phyloP scores from a whole-genome alignment of 495 filamentous ascomycete genomes.

The Neurospora intermedia region DNA sequence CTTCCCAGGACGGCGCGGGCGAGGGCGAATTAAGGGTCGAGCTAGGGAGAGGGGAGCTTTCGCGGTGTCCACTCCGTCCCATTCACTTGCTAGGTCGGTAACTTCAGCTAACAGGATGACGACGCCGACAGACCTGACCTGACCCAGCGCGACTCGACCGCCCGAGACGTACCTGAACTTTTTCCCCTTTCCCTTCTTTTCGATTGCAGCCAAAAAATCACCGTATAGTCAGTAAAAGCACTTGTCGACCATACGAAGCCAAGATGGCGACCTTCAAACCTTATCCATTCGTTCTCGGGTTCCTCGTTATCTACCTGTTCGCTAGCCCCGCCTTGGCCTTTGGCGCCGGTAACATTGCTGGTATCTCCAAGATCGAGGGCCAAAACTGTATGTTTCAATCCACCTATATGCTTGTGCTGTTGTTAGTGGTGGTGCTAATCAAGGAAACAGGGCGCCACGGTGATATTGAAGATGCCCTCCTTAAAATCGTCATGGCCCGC shows the following conservation, averaged over 20 bases:
- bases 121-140: neutral
- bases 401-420: neutral
- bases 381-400: conserved; percentile 48
- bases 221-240: neutral
- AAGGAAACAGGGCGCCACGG: conserved; percentile 64
- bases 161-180: neutral
- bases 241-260: neutral
- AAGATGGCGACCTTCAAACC: conserved; percentile 33
- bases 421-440: neutral
- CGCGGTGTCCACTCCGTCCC: neutral
- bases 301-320: conserved; percentile 48
- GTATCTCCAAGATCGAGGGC: conserved; percentile 68
- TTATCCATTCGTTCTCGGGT: conserved; percentile 31
- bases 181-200: neutral
- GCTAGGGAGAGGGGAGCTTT: neutral
- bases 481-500: conserved; percentile 63
- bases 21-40: neutral
- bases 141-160: neutral
- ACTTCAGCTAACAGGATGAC: neutral
- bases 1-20: neutral
- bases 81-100: neutral
- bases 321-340: conserved; percentile 63
- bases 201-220: neutral
- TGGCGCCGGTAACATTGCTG: conserved; percentile 76
- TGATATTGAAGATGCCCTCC: conserved; percentile 85